Evolutionary conservation across 202 grass and related monocot species (phyloP).

Genomic region (Carex arenaria): DNA sequence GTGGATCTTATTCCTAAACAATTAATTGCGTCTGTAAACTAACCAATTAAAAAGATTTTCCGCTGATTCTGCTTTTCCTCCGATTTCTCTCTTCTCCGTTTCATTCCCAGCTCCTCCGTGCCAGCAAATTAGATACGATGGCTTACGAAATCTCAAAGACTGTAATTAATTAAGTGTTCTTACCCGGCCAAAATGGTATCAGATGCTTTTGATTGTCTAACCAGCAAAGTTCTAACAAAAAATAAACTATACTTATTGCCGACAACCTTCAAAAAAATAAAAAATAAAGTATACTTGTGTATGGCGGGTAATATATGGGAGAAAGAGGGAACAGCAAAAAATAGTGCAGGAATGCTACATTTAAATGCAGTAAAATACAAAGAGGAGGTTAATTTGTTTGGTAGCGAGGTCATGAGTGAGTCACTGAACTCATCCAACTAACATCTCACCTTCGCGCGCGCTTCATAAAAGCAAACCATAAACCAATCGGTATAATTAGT

Average conservation of each 20-base stretch:
- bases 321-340: neutral
- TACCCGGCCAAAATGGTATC: no score
- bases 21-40: no score
- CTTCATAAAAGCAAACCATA: neutral
- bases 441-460: neutral
- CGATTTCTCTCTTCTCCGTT: neutral
- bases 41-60: no score
- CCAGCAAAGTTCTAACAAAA: neutral
- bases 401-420: neutral
- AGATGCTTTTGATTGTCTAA: no score
- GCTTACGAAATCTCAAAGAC: no score
- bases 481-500: neutral
- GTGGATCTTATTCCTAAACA: no score
- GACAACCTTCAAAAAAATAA: no score
- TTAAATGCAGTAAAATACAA: slow-evolving; percentile 13
- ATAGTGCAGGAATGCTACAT: neutral
- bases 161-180: no score
- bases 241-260: neutral
- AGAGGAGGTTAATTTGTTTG: slow-evolving; percentile 24
- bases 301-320: neutral
- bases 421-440: slow-evolving; percentile 16
- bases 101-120: no score
- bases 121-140: no score
- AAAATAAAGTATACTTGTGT: neutral
- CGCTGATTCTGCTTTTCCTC: no score